Percentiles rank a stretch among this genome's conserved stretches.
phyloP scores from a whole-genome alignment of 2,329 filamentous ascomycete species.

The Pyrenophora graminea region DNA sequence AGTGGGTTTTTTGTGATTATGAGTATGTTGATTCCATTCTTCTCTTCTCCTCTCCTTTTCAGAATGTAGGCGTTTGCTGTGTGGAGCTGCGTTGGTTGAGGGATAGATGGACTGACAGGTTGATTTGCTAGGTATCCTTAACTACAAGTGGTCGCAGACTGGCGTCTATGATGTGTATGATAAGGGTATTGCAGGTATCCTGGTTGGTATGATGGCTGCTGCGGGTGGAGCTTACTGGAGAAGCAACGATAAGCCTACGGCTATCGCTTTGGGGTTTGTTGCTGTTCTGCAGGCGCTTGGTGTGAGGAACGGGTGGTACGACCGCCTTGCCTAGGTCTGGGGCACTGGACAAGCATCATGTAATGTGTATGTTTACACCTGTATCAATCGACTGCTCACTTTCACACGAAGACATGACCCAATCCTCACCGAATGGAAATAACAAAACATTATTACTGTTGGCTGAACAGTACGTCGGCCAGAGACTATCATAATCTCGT shows the following conservation, averaged over 20 bases:
- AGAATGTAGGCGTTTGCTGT: no score
- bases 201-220: constrained; percentile 32
- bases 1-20: constrained; percentile 43
- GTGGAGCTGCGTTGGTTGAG: no score
- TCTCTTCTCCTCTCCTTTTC: background rate
- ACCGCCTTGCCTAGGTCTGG: constrained; percentile 11
- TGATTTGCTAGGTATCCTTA: constrained; percentile 30
- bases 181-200: constrained; percentile 36
- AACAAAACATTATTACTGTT: constrained; percentile 3
- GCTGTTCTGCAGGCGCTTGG: constrained; percentile 35
- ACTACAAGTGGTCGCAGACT: constrained; percentile 42
- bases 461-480: background rate
- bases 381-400: no score
- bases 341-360: background rate
- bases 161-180: constrained; percentile 40
- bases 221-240: constrained; percentile 30
- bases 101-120: background rate
- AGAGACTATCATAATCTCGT: background rate
- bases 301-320: constrained; percentile 26
- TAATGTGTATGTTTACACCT: no score
- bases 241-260: constrained; percentile 34
- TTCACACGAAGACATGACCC: background rate
- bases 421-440: background rate
- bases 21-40: constrained; percentile 20
- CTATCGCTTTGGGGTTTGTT: constrained; percentile 24